Base-by-base conservation (phyloP, 1,284 basidiomycete species). In the Wolfiporia cocos region DNA sequence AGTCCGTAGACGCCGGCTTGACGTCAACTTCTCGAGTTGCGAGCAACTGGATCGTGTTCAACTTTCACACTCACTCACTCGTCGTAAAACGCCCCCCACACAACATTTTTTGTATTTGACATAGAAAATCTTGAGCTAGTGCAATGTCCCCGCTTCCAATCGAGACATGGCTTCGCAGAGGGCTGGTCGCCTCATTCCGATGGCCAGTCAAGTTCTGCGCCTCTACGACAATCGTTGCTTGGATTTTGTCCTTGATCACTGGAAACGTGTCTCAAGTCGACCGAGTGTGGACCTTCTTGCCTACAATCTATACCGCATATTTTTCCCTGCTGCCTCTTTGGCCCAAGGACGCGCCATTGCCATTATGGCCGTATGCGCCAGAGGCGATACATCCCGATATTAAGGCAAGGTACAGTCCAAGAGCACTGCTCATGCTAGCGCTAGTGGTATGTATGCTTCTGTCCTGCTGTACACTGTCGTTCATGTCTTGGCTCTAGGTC, bases 231-330 rank as follows among this genome's bases (percentile, higher is more conserved):
- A 46, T 59, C 4, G 57, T 58, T 1, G 71, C 74, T 7, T 88
- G 75, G 54, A 50, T 84, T 7, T 55, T 74, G 4, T 84, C 81
- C 6, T 37, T 86, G 18, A 42, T 87, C 22, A 91, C 86, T 0
- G 74, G 78, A 23, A 94, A 94, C 55, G 86, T 90, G 36, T 88
- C 84, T 5, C 90, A 92, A 63, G 90, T 94, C 22, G 88, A 92
- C 54, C 62, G 74, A 12, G 50, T 73, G 23, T 70, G 65, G 69
- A 66, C 68, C 66, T 80, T 92, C 56, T 64, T 91, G 39, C 92
- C 92, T 0, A 74, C 83, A 5, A 70, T 92, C 17, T 92, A 92
- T 59, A 78, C 82, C 0, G 75, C 76, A 0, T 85, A 90, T 54
- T 87, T 81, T 54, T 81, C 85, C 1, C 61, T 88, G 14, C 57